Base-by-base conservation (phyloP, 2,329 filamentous ascomycete genomes). In the Xylariales sp. region DNA sequence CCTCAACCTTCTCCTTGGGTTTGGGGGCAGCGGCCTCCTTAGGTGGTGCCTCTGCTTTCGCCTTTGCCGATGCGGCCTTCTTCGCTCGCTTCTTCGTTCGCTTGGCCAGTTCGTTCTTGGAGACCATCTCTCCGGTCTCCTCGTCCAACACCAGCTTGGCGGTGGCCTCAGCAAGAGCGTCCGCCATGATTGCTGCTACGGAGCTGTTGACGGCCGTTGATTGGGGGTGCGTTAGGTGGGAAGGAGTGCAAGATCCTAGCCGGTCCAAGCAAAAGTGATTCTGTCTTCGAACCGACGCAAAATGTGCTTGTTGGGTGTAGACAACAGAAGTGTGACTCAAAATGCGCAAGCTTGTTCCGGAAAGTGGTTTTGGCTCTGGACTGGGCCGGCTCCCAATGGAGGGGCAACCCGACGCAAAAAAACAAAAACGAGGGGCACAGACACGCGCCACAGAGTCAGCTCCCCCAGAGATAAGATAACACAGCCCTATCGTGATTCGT, bases 91-190 rank as follows among this genome's bases (percentile, higher is more conserved):
- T 81, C 47, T 73, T 67, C 36, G 68, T 52, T 28, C 76, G 62
- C 62, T 81, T 81, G 65, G 79, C 81, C 52, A 81, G 59, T 60
- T 82, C 77, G 49, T 70, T 71, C 57, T 79, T 80, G 33, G 76
- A 79, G 29, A 81, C 72, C 74, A 77, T 77, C 60, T 82, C 77
- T n/a, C 77, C 76, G 4, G 77, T 81, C 61, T 75, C 75, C 49
- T 77, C 72, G 58, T 82, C 77, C 24, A 81, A 70, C 56, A 76
- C 65, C 29, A 81, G 69, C 66, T 81, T 81, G 42, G 75, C 70
- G 25, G 68, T 64, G 35, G 59, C 61, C 46, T 74, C 70, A 16
- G 49, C 48, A 32, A 65, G 50, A 40, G 54, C 52, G 51, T 67
- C 62, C 39, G 63, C 60, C 63, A 66, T 67, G 38, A 17, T 52